Evolutionary conservation across 257 asterid genomes (phyloP).

Genomic region (Lycium ferocissimum): DNA sequence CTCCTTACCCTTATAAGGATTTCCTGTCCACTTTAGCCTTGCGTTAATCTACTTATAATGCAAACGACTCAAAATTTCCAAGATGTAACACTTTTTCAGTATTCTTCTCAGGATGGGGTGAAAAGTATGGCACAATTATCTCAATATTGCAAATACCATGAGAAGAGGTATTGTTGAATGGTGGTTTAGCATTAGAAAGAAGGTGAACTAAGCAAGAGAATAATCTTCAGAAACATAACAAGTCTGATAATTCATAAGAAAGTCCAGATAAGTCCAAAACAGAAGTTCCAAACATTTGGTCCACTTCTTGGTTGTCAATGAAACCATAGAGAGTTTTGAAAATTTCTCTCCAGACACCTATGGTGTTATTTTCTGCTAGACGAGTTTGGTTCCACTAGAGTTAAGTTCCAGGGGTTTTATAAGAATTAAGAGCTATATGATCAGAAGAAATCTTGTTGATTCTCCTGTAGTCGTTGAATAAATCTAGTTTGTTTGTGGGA

Average conservation of each 20-base stretch:
- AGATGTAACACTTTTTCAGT: not conserved
- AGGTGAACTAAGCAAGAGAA: not conserved
- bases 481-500: not conserved
- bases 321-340: not conserved
- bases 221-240: not conserved
- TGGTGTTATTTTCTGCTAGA: not conserved
- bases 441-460: not conserved
- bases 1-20: too few species aligned
- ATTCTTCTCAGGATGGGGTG: not conserved
- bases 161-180: not conserved
- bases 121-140: not conserved
- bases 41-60: too few species aligned
- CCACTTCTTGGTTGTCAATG: not conserved
- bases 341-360: not conserved
- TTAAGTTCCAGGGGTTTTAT: not conserved
- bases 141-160: not conserved
- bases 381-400: not conserved
- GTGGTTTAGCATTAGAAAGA: not conserved
- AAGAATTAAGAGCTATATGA: not conserved
- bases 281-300: not conserved
- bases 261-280: not conserved
- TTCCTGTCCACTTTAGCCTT: too few species aligned
- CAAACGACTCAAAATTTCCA: too few species aligned
- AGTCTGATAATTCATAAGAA: not conserved
- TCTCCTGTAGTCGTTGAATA: not conserved